Conservation (phyloP, 805 yeast genomes). For the Candida adriatica region DNA sequence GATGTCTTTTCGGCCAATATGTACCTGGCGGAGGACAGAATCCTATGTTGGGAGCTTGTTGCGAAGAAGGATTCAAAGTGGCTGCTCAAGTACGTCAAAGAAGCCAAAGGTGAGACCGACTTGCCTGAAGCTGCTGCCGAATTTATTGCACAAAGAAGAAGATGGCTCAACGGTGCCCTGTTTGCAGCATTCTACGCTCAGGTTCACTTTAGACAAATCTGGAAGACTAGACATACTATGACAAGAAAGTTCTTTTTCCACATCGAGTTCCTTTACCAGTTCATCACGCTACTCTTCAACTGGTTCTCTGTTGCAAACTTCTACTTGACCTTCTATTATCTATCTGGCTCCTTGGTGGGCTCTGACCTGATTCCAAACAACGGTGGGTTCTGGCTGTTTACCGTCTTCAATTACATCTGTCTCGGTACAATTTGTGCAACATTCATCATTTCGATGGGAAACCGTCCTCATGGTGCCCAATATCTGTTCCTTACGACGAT, state of each 20-base stretch:
- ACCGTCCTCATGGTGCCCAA: conserved; percentile 94
- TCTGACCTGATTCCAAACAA: conserved; percentile 44
- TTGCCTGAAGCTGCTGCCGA: conserved; percentile 95
- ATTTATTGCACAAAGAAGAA: conserved; percentile 90
- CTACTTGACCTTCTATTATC: conserved; percentile 84
- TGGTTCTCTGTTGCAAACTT: conserved; percentile 92
- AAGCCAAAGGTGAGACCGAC: conserved; percentile 94
- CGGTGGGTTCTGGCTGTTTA: conserved; percentile 82
- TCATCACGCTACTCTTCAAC: conserved; percentile 71
- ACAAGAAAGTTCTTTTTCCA: conserved; percentile 77
- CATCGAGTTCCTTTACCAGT: conserved; percentile 84
- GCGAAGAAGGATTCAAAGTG: conserved; percentile 79
- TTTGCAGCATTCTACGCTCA: conserved; percentile 93
- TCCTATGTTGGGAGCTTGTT: conserved; percentile 91
- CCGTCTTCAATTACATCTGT: conserved; percentile 79
- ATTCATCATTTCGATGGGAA: conserved; percentile 91
- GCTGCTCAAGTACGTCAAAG: conserved; percentile 87
- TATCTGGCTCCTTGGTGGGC: conserved; percentile 75
- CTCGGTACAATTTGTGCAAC: conserved; percentile 80
- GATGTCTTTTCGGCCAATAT: conserved; percentile 93
- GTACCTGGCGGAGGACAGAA: conserved; percentile 97
- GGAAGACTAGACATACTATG: conserved; percentile 81
- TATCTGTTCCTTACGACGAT: conserved; percentile 69
- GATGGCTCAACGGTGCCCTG: conserved; percentile 97
- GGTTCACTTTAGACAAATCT: conserved; percentile 76